Percentiles rank a stretch among this genome's conserved stretches.
phyloP scores from a whole-genome alignment of 306 rosid species.

The Vigna mungo region DNA sequence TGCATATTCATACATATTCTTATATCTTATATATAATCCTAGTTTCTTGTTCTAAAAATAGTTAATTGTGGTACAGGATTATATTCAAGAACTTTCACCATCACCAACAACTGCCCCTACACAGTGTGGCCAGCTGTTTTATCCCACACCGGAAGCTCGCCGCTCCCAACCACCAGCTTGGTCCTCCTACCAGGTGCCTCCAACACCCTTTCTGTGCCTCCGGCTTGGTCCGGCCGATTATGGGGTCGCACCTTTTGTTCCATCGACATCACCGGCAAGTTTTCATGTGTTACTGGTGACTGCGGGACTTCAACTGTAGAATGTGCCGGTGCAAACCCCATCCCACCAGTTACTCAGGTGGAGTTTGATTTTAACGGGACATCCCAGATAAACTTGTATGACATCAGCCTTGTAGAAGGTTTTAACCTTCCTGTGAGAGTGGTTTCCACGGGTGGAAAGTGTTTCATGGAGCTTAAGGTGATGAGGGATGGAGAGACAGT shows the following conservation, averaged over 20 bases:
- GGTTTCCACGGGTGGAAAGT: slow-evolving; percentile 36
- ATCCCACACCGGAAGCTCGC: slow-evolving; percentile 60
- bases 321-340: slow-evolving; percentile 59
- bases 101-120: slow-evolving; percentile 65
- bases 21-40: too few relatives aligned
- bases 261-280: slow-evolving; percentile 57
- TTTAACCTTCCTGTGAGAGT: slow-evolving; percentile 72
- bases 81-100: slow-evolving; percentile 63
- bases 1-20: too few relatives aligned
- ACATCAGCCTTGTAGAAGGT: slow-evolving; percentile 86
- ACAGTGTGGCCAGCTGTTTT: slow-evolving; percentile 83
- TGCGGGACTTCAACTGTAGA: slow-evolving; percentile 66
- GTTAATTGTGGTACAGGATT: slow-evolving; percentile 45
- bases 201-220: slow-evolving; percentile 49
- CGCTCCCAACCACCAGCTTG: slow-evolving; percentile 72
- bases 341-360: slow-evolving; percentile 66
- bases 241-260: slow-evolving; percentile 84
- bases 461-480: background rate
- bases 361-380: slow-evolving; percentile 73
- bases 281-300: slow-evolving; percentile 76
- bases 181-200: slow-evolving; percentile 57
- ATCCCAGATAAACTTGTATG: slow-evolving; percentile 69
- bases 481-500: background rate
- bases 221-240: slow-evolving; percentile 84
- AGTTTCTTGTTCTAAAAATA: too few relatives aligned